These are phyloP conservation scores for Ascochyta viciae-villosae DNA, from an alignment of 2,329 filamentous ascomycete genomes.

Conservation along the genomic window DNA sequence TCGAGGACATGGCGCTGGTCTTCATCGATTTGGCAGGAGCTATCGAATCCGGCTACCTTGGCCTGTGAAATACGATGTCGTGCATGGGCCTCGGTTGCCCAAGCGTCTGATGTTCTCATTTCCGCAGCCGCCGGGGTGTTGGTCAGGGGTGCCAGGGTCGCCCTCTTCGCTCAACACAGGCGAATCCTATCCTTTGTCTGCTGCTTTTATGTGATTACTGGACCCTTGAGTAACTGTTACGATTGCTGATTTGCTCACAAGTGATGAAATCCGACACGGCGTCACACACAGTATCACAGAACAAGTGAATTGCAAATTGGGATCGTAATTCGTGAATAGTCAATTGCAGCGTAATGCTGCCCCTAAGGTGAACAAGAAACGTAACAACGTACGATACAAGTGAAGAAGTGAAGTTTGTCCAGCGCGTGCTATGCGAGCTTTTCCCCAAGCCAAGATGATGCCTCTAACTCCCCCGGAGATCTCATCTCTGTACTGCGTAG, in stretches of 20 bases:
- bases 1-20: neutral
- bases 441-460: constrained; percentile 19
- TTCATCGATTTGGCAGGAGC: constrained; percentile 11
- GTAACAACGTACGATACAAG: constrained; percentile 29
- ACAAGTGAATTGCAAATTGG: constrained; percentile 7
- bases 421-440: constrained; percentile 19
- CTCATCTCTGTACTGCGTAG: constrained; percentile 14
- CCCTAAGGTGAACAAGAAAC: constrained; percentile 26
- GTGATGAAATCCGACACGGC: neutral
- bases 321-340: constrained; percentile 23
- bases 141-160: constrained; percentile 12
- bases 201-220: neutral
- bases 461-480: constrained; percentile 9
- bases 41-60: constrained; percentile 9
- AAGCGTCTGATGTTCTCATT: constrained; percentile 12
- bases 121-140: constrained; percentile 13
- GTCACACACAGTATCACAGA: constrained; percentile 11
- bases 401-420: constrained; percentile 21
- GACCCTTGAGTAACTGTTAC: neutral
- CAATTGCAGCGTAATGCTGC: constrained; percentile 20
- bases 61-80: constrained; percentile 9
- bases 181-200: neutral
- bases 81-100: constrained; percentile 7
- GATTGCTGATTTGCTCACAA: neutral
- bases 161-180: constrained; percentile 1